These are phyloP conservation scores for Chionographis japonica DNA, from an alignment of 106 monocot species.

Conservation along the genomic window DNA sequence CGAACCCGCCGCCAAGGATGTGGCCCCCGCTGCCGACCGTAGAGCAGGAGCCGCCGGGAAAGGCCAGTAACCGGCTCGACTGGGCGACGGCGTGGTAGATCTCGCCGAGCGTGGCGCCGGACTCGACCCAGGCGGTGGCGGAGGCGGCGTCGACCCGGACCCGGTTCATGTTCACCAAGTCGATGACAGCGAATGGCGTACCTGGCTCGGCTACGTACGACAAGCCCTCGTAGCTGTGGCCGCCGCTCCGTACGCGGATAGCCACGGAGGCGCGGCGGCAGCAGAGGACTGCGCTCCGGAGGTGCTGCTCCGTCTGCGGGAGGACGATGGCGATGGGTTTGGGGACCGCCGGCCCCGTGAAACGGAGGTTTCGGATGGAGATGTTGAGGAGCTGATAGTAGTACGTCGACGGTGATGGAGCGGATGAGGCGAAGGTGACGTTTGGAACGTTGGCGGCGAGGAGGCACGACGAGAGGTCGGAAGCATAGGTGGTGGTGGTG, in stretches of 20 bases:
- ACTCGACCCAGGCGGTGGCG: constrained; percentile 48
- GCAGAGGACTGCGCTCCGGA: constrained; percentile 29
- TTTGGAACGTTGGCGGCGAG: constrained; percentile 5
- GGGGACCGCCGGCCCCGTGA: constrained; percentile 1
- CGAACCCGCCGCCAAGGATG: constrained; percentile 32
- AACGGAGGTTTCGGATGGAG: constrained; percentile 50
- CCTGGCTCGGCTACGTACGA: constrained; percentile 16
- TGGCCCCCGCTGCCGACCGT: constrained; percentile 37
- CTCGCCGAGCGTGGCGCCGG: constrained; percentile 59
- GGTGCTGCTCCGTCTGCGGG: constrained; percentile 19
- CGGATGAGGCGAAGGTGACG: constrained; percentile 19
- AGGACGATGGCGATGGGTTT: constrained; percentile 31
- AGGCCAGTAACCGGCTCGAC: constrained; percentile 7
- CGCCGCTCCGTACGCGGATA: constrained; percentile 52
- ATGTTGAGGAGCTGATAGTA: constrained; percentile 22
- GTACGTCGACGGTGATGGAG: constrained; percentile 17
- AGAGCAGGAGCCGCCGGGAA: constrained; percentile 32
- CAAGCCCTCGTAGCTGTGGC: constrained; percentile 55
- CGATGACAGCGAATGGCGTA: constrained; percentile 15
- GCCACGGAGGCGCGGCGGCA: constrained; percentile 19
- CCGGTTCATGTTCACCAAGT: constrained; percentile 29
- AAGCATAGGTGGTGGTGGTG: too few relatives aligned
- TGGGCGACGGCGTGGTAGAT: constrained; percentile 36
- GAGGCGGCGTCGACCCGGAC: constrained; percentile 22
- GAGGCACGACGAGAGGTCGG: constrained; percentile 2